Conservation (phyloP, 352 stramenopile genomes). For the Globisporangium nodosum region DNA sequence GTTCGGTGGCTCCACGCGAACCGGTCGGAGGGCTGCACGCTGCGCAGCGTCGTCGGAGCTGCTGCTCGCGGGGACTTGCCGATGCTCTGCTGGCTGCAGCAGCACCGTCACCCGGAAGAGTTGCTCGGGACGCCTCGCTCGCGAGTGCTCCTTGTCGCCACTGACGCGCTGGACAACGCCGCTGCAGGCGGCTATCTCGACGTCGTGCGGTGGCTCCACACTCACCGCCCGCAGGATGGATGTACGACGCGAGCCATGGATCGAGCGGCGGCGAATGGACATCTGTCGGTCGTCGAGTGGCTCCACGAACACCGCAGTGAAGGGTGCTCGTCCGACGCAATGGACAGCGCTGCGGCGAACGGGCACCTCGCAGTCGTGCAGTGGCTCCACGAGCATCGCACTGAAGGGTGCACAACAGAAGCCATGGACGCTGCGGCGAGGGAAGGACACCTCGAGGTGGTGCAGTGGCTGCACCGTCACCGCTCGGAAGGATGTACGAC, state of each 20-base stretch:
- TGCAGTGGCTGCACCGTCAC: slow-evolving; percentile 4
- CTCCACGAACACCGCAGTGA: slow-evolving; percentile 4
- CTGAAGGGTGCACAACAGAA: background rate
- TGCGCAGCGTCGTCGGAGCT: slow-evolving; percentile 1
- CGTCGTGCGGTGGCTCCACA: slow-evolving; percentile 1
- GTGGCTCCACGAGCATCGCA: background rate
- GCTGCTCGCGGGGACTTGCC: background rate
- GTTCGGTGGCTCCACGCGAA: slow-evolving; percentile 26
- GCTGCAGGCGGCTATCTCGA: slow-evolving; percentile 1
- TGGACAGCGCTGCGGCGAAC: slow-evolving; percentile 2
- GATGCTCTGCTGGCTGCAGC: slow-evolving; percentile 4
- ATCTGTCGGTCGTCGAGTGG: background rate
- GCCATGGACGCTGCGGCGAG: background rate
- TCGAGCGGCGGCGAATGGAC: background rate
- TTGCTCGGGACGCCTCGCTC: background rate
- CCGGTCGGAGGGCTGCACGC: slow-evolving; percentile 4
- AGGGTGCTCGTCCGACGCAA: slow-evolving; percentile 1
- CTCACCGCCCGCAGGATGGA: background rate
- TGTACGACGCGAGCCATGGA: slow-evolving; percentile 1
- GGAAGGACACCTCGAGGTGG: background rate
- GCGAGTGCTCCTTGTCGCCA: background rate
- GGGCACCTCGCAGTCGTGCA: background rate
- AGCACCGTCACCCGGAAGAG: background rate
- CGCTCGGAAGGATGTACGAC: slow-evolving; percentile 4
- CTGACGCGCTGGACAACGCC: slow-evolving; percentile 1